These are phyloP conservation scores for Solanum hybrid DNA, from an alignment of 305 asterid genomes.

Conservation along the genomic window DNA sequence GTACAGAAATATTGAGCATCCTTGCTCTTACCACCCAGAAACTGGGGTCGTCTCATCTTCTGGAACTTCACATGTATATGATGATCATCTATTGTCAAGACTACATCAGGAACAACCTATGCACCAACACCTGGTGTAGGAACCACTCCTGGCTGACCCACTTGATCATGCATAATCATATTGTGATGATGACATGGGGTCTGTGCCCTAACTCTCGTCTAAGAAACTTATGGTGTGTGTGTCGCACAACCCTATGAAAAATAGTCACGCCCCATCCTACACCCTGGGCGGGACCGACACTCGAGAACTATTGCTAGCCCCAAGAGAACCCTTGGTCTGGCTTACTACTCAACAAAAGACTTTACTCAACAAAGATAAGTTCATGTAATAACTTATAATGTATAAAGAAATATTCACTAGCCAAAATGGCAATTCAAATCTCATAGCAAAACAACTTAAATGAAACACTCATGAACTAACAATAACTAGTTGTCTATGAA, in stretches of 20 bases:
- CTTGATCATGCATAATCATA: not conserved
- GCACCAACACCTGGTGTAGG: not conserved
- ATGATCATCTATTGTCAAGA: not conserved
- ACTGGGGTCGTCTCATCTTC: not conserved
- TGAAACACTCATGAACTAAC: too few species aligned
- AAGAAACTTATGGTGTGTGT: not conserved
- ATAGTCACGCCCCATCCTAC: too few species aligned
- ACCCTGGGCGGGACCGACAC: too few species aligned
- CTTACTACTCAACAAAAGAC: too few species aligned
- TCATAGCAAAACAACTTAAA: too few species aligned
- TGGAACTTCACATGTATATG: not conserved
- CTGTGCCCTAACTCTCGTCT: not conserved
- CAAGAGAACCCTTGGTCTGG: too few species aligned
- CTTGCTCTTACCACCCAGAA: not conserved
- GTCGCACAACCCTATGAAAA: not conserved
- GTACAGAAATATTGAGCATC: not conserved
- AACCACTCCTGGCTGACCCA: not conserved
- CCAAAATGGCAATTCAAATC: too few species aligned
- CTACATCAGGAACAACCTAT: not conserved
- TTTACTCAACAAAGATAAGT: too few species aligned
- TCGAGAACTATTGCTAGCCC: too few species aligned
- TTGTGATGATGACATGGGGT: not conserved
- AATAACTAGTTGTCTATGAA: too few species aligned
- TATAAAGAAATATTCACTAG: too few species aligned
- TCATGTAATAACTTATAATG: too few species aligned